Evolutionary conservation across 2,329 filamentous ascomycete genomes (phyloP).

Genomic region (Aspergillus piperis): DNA sequence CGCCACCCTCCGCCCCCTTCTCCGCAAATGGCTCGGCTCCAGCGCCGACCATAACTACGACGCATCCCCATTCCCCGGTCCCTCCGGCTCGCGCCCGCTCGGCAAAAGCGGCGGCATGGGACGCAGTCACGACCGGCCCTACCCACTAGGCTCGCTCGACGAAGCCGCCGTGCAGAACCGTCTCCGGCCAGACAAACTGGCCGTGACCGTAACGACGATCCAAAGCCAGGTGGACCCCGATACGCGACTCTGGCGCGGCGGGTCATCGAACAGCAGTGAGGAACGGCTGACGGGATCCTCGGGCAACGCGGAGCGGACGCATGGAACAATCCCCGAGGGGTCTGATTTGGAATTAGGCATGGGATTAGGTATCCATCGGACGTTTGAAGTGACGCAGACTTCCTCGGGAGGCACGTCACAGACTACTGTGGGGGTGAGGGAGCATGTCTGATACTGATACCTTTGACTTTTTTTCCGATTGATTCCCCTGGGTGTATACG

Average conservation of each 20-base stretch:
- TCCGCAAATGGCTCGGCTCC: slow-evolving; percentile 36
- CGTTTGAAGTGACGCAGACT: slow-evolving; percentile 33
- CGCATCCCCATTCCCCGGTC: slow-evolving; percentile 22
- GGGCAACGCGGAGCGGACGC: not conserved
- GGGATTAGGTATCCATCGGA: slow-evolving; percentile 31
- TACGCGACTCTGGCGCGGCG: slow-evolving; percentile 19
- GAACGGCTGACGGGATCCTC: slow-evolving; percentile 26
- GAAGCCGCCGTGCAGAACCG: slow-evolving; percentile 14
- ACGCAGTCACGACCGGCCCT: slow-evolving; percentile 18
- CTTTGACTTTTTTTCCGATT: not conserved
- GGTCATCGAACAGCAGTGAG: slow-evolving; percentile 29
- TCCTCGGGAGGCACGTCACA: slow-evolving; percentile 2
- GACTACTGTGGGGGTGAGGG: not conserved
- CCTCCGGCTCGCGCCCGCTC: slow-evolving; percentile 21
- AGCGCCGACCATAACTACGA: slow-evolving; percentile 20
- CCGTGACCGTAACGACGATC: slow-evolving; percentile 33
- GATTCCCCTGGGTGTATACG: not conserved
- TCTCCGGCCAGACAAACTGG: slow-evolving; percentile 33
- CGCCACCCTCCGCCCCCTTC: slow-evolving; percentile 52
- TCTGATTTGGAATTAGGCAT: slow-evolving; percentile 10
- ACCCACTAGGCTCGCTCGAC: slow-evolving; percentile 33
- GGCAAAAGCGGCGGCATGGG: slow-evolving; percentile 7
- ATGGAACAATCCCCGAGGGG: not conserved
- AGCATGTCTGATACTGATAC: not conserved
- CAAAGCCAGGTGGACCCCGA: slow-evolving; percentile 25